Percentiles rank a stretch among this genome's conserved stretches.
Evolutionary conservation across 2,329 filamentous ascomycete species (phyloP).

Genomic region (Xylariaceae sp.): DNA sequence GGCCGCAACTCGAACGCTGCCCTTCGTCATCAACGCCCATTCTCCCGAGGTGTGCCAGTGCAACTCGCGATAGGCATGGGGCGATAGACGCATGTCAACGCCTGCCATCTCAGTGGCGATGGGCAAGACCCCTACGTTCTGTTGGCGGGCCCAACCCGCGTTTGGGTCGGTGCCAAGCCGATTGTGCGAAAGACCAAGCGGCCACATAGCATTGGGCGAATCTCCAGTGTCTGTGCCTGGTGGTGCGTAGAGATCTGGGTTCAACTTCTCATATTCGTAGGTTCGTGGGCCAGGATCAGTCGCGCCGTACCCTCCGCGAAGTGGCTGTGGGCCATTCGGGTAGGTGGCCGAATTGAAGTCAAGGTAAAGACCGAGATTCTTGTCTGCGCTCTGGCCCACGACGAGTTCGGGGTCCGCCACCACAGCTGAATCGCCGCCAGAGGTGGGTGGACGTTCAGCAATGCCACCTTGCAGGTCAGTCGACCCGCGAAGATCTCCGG

Average conservation of each 20-base stretch:
- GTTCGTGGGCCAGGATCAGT: slow-evolving; percentile 54
- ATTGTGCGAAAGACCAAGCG: slow-evolving; percentile 51
- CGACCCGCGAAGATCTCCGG: neutral
- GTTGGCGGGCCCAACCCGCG: slow-evolving; percentile 54
- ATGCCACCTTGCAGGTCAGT: neutral
- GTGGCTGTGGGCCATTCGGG: slow-evolving; percentile 47
- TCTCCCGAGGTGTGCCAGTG: slow-evolving; percentile 57
- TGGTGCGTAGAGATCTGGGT: slow-evolving; percentile 53
- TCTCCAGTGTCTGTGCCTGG: slow-evolving; percentile 52
- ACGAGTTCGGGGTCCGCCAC: slow-evolving; percentile 42
- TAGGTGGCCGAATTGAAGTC: slow-evolving; percentile 47
- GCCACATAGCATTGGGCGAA: slow-evolving; percentile 50
- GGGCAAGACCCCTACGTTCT: slow-evolving; percentile 52
- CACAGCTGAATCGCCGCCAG: slow-evolving; percentile 38
- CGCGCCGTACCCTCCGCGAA: slow-evolving; percentile 48
- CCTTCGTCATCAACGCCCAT: slow-evolving; percentile 49
- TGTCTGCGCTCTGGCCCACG: slow-evolving; percentile 48
- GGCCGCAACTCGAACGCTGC: slow-evolving; percentile 49
- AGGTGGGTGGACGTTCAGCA: slow-evolving; percentile 32
- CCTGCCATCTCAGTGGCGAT: slow-evolving; percentile 51
- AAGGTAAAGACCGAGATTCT: slow-evolving; percentile 50
- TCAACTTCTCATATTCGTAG: slow-evolving; percentile 49
- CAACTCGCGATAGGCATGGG: slow-evolving; percentile 58
- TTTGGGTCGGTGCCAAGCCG: slow-evolving; percentile 41
- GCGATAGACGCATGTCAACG: slow-evolving; percentile 58